phyloP scores from a whole-genome alignment of 768 basidiomycete species.

The Collybia sordida region DNA sequence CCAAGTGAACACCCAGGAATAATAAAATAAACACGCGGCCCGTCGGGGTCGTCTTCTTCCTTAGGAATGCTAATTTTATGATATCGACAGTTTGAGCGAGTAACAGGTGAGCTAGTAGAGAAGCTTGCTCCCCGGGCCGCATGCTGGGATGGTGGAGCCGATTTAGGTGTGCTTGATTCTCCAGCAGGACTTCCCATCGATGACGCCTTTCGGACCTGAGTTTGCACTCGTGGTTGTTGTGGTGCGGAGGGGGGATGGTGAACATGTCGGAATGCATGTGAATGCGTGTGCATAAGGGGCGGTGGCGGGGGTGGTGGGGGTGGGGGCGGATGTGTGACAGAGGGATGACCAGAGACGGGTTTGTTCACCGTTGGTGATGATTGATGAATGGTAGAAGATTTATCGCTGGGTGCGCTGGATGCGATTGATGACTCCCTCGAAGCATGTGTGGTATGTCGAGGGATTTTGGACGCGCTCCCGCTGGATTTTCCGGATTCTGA shows the following conservation, averaged over 20 bases:
- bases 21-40: conserved; percentile 57
- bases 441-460: conserved; percentile 14
- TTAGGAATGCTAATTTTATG: conserved; percentile 64
- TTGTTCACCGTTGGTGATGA: conserved; percentile 31
- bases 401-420: conserved; percentile 32
- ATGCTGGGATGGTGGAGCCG: conserved; percentile 13
- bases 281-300: conserved; percentile 19
- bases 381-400: conserved; percentile 16
- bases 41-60: conserved; percentile 36
- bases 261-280: conserved; percentile 24
- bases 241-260: conserved; percentile 35
- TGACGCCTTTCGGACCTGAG: conserved; percentile 12
- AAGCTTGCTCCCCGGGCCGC: conserved; percentile 18
- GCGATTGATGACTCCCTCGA: conserved; percentile 54
- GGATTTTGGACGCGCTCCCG: conserved; percentile 11
- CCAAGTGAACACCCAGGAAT: conserved; percentile 69
- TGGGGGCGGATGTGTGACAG: conserved; percentile 13
- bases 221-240: conserved; percentile 21
- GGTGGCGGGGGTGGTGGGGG: conserved; percentile 11
- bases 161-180: conserved; percentile 9
- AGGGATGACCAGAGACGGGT: conserved; percentile 16
- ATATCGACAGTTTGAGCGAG: conserved; percentile 70
- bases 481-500: conserved; percentile 1
- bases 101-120: conserved; percentile 47
- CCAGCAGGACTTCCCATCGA: background rate